Conservation (phyloP, 73 alveolate genomes). For the Tetrahymena thermophila region DNA sequence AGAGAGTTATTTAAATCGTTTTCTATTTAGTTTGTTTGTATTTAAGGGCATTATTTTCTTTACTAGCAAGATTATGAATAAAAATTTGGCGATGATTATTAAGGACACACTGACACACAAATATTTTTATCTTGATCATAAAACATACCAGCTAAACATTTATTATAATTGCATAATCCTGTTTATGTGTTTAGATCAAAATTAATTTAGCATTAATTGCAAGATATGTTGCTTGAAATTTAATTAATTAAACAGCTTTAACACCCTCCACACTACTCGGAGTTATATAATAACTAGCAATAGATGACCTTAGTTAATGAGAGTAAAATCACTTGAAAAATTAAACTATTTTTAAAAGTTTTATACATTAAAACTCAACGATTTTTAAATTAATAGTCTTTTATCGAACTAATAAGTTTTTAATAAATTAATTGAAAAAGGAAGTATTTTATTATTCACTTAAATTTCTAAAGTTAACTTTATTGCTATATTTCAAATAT, state of each 20-base stretch:
- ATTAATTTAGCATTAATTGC: not conserved
- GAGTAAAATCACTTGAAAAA: not conserved
- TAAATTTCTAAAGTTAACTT: too few relatives aligned
- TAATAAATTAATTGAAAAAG: too few relatives aligned
- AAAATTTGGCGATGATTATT: not conserved
- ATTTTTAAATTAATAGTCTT: too few relatives aligned
- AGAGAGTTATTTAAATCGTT: not conserved
- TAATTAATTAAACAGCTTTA: not conserved
- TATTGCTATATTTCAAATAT: too few relatives aligned
- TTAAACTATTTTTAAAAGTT: not conserved
- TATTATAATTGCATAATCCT: not conserved
- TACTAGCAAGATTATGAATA: not conserved
- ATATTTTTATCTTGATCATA: not conserved
- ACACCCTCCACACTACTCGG: not conserved
- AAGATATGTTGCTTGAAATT: not conserved
- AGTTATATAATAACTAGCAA: not conserved
- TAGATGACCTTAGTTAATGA: not conserved
- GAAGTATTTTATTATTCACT: too few relatives aligned
- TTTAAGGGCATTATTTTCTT: not conserved
- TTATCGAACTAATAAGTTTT: not conserved
- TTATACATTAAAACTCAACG: not conserved
- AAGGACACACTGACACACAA: not conserved
- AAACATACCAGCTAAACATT: not conserved
- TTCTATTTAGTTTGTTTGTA: not conserved
- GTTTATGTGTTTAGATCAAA: not conserved